These are phyloP conservation scores for Hymenoscyphus repandus DNA, from an alignment of 2,329 filamentous ascomycete species.

Conservation along the genomic window DNA sequence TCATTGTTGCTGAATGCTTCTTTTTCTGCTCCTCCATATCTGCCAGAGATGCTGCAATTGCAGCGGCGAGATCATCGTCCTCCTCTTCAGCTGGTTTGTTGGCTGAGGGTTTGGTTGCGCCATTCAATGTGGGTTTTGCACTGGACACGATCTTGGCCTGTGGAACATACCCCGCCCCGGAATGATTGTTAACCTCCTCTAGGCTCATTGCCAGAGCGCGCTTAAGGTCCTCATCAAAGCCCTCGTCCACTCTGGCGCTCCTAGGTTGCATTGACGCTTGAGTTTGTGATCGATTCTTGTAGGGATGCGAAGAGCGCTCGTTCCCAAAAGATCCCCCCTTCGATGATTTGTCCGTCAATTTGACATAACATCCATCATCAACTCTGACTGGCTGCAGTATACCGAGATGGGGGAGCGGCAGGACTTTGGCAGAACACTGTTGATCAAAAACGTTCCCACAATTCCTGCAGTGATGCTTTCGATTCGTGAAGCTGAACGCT, in stretches of 20 bases:
- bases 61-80: slow-evolving; percentile 87
- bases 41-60: slow-evolving; percentile 87
- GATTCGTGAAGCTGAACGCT: slow-evolving; percentile 93
- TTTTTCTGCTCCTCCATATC: slow-evolving; percentile 99
- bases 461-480: slow-evolving; percentile 97
- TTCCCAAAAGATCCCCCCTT: slow-evolving; percentile 34
- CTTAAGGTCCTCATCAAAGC: slow-evolving; percentile 92
- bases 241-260: slow-evolving; percentile 79
- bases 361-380: slow-evolving; percentile 91
- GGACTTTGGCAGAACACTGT: slow-evolving; percentile 83
- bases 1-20: slow-evolving; percentile 76
- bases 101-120: slow-evolving; percentile 33
- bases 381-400: slow-evolving; percentile 89
- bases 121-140: slow-evolving; percentile 27
- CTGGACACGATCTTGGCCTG: slow-evolving; percentile 47
- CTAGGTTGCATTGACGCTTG: slow-evolving; percentile 77
- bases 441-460: slow-evolving; percentile 97
- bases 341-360: slow-evolving; percentile 71
- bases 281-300: slow-evolving; percentile 40
- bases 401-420: slow-evolving; percentile 86
- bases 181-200: slow-evolving; percentile 79
- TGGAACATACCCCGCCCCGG: slow-evolving; percentile 65
- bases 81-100: slow-evolving; percentile 67
- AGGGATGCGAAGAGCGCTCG: slow-evolving; percentile 55
- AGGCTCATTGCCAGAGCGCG: slow-evolving; percentile 93